Evolutionary conservation across 192 early-diverging fungal species (phyloP), one percentile per base, ranked within the genome.

Genomic region (Coemansia sp.): DNA sequence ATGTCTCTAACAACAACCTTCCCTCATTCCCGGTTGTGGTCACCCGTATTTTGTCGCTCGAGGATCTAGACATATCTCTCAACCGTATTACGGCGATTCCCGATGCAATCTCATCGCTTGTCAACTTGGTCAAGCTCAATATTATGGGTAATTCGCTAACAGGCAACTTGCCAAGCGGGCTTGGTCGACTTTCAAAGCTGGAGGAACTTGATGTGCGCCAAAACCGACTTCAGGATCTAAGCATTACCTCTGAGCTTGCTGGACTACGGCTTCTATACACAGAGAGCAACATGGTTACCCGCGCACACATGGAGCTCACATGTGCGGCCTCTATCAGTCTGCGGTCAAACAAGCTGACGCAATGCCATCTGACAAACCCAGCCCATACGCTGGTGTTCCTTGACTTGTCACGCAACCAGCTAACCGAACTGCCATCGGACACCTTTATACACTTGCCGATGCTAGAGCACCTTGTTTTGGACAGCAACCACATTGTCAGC

Each of bases 11-110:
- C n/a, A n/a, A 96, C 75, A 85, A 84, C 37, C 75, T 96, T 42
- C 64, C 74, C 4, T 59, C 62, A 22, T 87, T 94, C 54, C 93
- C 93, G 1, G 21, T 50, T 13, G 82, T 84, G 0, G 64, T 94
- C 21, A 86, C 85, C 37, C 60, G 79, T 40, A 85, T 90, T 23
- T 18, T 62, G 34, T 68, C 83, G 25, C 65, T 92, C 14, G 78
- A 73, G 13, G 81, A 88, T 27, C 78, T 96, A 21, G 91, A 96
- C 62, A 62, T 94, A 25, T 89, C 84, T 49, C 90, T 93, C 48
- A 93, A 93, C 63, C 85, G 90, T 41, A 89, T 96, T n/a, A 71
- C 83, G 4, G 66, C 54, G 10, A 74, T 96, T 15, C 89, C 91
- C 19, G 80, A 90, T 15, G 79, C 78, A 23, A 89, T 94, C 38